A percentile compares a stretch with the other conserved stretches of the same genome.
phyloP scores from a whole-genome alignment of 1,284 basidiomycete species.

The Rhodofomes roseus region DNA sequence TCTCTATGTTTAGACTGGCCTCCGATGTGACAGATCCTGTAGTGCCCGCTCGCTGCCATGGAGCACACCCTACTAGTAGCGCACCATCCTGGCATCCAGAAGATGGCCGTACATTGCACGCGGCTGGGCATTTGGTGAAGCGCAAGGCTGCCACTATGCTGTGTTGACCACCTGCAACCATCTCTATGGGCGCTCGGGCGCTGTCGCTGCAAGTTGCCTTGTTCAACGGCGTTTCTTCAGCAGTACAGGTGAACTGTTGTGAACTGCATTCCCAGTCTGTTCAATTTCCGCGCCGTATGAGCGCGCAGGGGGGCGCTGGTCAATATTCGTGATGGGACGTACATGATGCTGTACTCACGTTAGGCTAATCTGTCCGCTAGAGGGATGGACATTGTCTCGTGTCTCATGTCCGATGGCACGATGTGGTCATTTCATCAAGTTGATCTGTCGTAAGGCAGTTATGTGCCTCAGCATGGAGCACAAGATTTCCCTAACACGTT shows the following conservation, averaged over 20 bases:
- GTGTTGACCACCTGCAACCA: too few relatives aligned
- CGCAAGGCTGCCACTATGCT: neutral
- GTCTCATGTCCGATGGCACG: neutral
- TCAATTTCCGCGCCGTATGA: too few relatives aligned
- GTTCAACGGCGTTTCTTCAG: too few relatives aligned
- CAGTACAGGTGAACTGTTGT: too few relatives aligned
- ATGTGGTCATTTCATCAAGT: neutral
- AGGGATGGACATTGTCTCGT: neutral
- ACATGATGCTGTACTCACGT: too few relatives aligned
- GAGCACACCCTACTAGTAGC: neutral
- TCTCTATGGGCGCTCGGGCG: too few relatives aligned
- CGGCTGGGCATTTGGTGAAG: too few relatives aligned
- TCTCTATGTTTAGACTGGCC: neutral
- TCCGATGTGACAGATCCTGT: neutral
- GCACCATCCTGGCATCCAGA: too few relatives aligned
- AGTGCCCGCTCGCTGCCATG: neutral
- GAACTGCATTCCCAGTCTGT: too few relatives aligned
- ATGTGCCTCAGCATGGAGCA: neutral
- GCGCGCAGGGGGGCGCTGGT: too few relatives aligned
- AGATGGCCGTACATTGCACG: neutral
- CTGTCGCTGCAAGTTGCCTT: too few relatives aligned
- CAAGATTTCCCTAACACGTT: neutral
- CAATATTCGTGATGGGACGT: too few relatives aligned
- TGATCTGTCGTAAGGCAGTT: neutral
- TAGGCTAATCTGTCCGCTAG: neutral